Evolutionary conservation across 73 alveolate species (phyloP).

Genomic region (Paramecium biaurelia): DNA sequence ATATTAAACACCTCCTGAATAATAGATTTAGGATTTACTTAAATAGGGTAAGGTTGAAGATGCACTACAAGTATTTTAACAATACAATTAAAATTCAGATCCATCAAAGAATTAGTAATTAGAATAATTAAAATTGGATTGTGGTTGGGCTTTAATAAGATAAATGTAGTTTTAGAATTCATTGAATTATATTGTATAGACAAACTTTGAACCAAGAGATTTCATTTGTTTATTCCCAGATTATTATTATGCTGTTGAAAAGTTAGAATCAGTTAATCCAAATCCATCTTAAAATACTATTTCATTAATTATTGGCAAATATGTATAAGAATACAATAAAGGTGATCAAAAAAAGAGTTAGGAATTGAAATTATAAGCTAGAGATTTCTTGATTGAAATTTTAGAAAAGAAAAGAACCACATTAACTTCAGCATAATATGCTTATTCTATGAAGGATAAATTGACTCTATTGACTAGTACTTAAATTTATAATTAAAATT

Average conservation of each 20-base stretch:
- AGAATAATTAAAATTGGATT: slow-evolving; percentile 47
- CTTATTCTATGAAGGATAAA: slow-evolving; percentile 37
- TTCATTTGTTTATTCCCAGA: slow-evolving; percentile 42
- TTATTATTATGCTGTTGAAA: slow-evolving; percentile 17
- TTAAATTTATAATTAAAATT: neutral
- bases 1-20: slow-evolving; percentile 38
- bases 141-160: slow-evolving; percentile 41
- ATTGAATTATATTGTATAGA: neutral
- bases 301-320: neutral
- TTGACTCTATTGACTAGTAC: neutral
- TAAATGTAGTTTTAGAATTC: neutral
- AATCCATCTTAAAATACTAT: slow-evolving; percentile 35
- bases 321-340: neutral
- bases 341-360: neutral
- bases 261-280: slow-evolving; percentile 2
- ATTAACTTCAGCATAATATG: slow-evolving; percentile 22
- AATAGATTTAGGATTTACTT: slow-evolving; percentile 12
- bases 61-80: neutral
- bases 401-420: slow-evolving; percentile 13
- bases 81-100: slow-evolving; percentile 16
- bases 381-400: slow-evolving; percentile 35
- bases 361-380: neutral
- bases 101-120: neutral
- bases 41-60: slow-evolving; percentile 23
- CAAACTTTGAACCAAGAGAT: slow-evolving; percentile 48